These are phyloP conservation scores for Phytophthora meadii DNA, from an alignment of 352 stramenopile genomes.

Conservation along the genomic window DNA sequence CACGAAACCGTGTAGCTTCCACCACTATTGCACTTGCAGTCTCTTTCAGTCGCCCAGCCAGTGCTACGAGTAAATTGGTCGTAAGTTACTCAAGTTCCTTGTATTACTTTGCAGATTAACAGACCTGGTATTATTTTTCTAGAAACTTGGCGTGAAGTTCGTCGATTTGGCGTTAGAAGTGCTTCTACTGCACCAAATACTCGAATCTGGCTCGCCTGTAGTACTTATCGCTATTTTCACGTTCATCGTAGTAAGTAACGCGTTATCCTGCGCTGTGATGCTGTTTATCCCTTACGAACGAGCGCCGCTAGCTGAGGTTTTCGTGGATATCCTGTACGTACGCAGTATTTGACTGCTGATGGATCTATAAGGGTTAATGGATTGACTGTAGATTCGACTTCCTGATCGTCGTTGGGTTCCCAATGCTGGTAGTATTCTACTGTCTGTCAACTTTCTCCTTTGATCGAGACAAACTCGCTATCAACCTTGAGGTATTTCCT, in stretches of 20 bases:
- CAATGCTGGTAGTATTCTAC: constrained; percentile 22
- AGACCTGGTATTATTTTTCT: background rate
- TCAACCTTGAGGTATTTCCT: constrained; percentile 23
- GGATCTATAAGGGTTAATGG: background rate
- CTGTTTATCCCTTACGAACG: constrained; percentile 9
- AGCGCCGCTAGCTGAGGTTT: constrained; percentile 8
- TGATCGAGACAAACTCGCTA: constrained; percentile 14
- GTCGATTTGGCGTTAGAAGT: constrained; percentile 4
- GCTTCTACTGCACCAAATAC: constrained; percentile 2
- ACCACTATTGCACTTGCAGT: background rate
- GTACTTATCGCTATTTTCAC: constrained; percentile 11
- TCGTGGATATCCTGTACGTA: constrained; percentile 37
- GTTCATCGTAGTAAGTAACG: constrained; percentile 15
- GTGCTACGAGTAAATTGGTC: constrained; percentile 7
- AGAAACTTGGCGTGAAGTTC: constrained; percentile 11
- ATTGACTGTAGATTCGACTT: constrained; percentile 28
- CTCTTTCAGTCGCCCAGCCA: background rate
- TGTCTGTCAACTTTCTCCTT: constrained; percentile 24
- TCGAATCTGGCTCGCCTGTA: background rate
- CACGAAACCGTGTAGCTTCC: background rate
- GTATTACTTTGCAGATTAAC: background rate
- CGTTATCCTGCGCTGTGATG: background rate
- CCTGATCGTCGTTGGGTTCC: constrained; percentile 23
- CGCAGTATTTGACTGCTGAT: background rate
- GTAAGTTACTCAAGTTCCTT: constrained; percentile 1